Evolutionary conservation across 495 filamentous ascomycete species (phyloP).

Genomic region (Penicillium angulare): DNA sequence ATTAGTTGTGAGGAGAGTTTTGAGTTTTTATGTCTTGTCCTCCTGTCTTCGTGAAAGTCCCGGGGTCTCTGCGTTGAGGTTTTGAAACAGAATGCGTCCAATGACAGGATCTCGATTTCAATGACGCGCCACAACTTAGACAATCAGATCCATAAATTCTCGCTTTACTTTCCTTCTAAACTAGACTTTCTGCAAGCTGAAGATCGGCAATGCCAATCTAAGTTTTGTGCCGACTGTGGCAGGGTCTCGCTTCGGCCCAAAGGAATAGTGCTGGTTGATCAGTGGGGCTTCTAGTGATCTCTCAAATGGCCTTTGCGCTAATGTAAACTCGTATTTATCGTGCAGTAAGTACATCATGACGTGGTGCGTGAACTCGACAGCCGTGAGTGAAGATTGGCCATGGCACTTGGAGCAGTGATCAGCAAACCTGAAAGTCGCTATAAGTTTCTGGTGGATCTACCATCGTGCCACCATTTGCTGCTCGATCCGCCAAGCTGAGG

Average conservation of each 20-base stretch:
- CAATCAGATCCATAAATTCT: background rate
- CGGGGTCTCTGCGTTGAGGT: background rate
- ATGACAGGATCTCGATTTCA: background rate
- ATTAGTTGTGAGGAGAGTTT: background rate
- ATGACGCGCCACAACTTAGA: background rate
- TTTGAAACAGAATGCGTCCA: background rate
- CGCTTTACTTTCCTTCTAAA: slow-evolving; percentile 4
- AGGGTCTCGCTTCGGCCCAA: background rate
- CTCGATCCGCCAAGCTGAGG: background rate
- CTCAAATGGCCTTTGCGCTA: background rate
- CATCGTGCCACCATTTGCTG: background rate
- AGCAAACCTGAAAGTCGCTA: background rate
- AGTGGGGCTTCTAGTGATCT: background rate
- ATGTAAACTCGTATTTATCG: background rate
- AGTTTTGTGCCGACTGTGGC: background rate
- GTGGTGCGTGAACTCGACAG: no score
- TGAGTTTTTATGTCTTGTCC: background rate
- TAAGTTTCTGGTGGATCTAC: background rate
- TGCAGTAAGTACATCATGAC: no score
- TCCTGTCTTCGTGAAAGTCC: background rate
- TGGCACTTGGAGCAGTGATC: background rate
- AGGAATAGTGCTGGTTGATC: background rate
- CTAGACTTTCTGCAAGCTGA: background rate
- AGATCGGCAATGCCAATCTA: background rate
- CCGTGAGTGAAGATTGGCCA: no score